Evolutionary conservation across 1,284 basidiomycete genomes (phyloP).

Genomic region (Pterulicium gracile): DNA sequence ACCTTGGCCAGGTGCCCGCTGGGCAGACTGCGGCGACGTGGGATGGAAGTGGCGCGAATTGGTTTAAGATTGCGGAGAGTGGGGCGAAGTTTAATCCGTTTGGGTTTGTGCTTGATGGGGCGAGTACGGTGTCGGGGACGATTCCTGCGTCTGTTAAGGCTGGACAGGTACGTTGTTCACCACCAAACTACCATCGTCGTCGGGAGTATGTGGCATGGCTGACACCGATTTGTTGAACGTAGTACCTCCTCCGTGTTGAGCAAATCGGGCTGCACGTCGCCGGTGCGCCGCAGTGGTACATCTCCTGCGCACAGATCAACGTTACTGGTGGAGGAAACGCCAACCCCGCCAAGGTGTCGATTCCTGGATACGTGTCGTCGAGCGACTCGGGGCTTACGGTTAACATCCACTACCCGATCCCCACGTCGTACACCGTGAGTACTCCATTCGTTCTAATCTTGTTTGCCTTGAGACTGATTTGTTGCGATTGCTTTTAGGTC

Average conservation of each 20-base stretch:
- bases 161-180: constrained; percentile 21
- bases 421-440: constrained; percentile 26
- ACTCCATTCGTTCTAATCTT: too few relatives aligned
- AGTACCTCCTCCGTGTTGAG: constrained; percentile 33
- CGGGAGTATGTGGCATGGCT: too few relatives aligned
- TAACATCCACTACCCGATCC: constrained; percentile 31
- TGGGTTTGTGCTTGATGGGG: constrained; percentile 21
- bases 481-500: constrained; percentile 14
- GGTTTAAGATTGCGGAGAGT: constrained; percentile 37
- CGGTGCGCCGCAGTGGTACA: constrained; percentile 27
- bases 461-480: not conserved
- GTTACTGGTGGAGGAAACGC: constrained; percentile 27
- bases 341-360: constrained; percentile 28
- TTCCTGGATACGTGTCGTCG: constrained; percentile 26
- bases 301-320: constrained; percentile 29
- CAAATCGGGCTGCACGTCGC: constrained; percentile 30
- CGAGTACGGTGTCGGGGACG: constrained; percentile 23
- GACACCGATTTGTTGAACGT: not conserved
- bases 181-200: too few relatives aligned
- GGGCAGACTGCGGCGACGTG: constrained; percentile 21
- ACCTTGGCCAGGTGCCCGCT: constrained; percentile 26
- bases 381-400: constrained; percentile 27
- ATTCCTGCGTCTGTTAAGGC: constrained; percentile 26
- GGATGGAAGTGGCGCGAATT: constrained; percentile 32
- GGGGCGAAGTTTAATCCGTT: constrained; percentile 28